These are phyloP conservation scores for Abrus pulchellus DNA, from an alignment of 306 rosid genomes.

Conservation along the genomic window DNA sequence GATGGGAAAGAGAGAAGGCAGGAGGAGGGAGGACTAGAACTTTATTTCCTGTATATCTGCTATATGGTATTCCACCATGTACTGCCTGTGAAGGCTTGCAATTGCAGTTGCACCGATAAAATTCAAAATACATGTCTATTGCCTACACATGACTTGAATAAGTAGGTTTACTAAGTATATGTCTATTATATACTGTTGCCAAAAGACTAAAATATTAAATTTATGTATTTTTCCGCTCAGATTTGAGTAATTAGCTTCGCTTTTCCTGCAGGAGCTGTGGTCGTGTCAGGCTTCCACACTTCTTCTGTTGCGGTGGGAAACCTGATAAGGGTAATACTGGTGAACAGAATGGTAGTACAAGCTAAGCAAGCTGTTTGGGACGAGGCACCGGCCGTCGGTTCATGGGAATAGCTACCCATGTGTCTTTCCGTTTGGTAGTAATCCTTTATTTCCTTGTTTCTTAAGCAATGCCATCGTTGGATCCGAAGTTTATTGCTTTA, in stretches of 20 bases:
- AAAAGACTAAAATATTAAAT: conserved; percentile 1
- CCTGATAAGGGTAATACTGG: conserved; percentile 35
- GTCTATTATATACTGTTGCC: background rate
- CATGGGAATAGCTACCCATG: conserved; percentile 21
- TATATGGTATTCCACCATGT: conserved; percentile 13
- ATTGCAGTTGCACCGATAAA: background rate
- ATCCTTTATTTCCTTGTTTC: conserved; percentile 41
- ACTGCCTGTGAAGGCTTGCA: background rate
- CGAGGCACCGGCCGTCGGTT: conserved; percentile 34
- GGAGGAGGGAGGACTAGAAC: background rate
- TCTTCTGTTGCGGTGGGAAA: conserved; percentile 58
- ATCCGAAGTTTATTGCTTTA: background rate
- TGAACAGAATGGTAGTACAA: conserved; percentile 40
- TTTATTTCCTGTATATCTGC: background rate
- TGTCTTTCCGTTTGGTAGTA: conserved; percentile 32
- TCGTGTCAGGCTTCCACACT: conserved; percentile 60
- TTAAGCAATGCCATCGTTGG: conserved; percentile 33
- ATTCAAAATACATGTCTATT: conserved; percentile 24
- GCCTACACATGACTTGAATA: background rate
- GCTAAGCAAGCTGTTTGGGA: conserved; percentile 40
- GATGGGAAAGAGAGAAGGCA: background rate
- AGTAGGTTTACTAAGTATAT: background rate
- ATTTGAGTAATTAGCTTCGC: background rate
- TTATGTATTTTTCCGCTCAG: conserved; percentile 19
- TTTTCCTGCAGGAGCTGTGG: conserved; percentile 53